A percentile compares a stretch with the other conserved stretches of the same genome.
These are phyloP conservation scores for Aspergillus chevalieri DNA, from an alignment of 2,329 filamentous ascomycete species.

Conservation along the genomic window DNA sequence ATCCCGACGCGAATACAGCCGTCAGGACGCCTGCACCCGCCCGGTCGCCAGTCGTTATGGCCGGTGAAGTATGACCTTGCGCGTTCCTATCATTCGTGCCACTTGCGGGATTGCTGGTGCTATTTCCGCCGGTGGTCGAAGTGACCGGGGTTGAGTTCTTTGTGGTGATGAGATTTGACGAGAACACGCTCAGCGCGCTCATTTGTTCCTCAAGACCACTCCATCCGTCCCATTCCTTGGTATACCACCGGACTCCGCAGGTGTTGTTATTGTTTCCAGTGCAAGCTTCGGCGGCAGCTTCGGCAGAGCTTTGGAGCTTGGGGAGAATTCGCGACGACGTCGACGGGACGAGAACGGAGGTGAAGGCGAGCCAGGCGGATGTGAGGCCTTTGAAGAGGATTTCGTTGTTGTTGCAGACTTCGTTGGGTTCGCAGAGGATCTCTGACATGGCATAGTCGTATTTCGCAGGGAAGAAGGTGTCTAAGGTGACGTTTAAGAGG, in stretches of 20 bases:
- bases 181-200: constrained; percentile 33
- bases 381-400: constrained; percentile 67
- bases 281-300: constrained; percentile 59
- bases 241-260: constrained; percentile 45
- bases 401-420: constrained; percentile 66
- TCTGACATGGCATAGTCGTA: constrained; percentile 56
- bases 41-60: constrained; percentile 29
- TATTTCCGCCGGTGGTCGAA: constrained; percentile 53
- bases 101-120: constrained; percentile 41
- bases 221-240: constrained; percentile 31
- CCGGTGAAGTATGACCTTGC: constrained; percentile 5
- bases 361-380: constrained; percentile 59
- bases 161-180: constrained; percentile 22
- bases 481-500: constrained; percentile 46
- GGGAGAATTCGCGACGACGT: constrained; percentile 52
- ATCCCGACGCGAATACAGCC: constrained; percentile 20
- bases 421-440: constrained; percentile 57
- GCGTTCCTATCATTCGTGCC: constrained; percentile 22
- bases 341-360: constrained; percentile 57
- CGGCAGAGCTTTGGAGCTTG: constrained; percentile 53
- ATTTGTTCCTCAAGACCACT: constrained; percentile 37
- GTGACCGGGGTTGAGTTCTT: constrained; percentile 34
- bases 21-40: constrained; percentile 33
- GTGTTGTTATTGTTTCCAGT: constrained; percentile 51
- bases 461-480: constrained; percentile 48